Conservation (phyloP, 768 basidiomycete species). For the Naematelia aurantialba region DNA sequence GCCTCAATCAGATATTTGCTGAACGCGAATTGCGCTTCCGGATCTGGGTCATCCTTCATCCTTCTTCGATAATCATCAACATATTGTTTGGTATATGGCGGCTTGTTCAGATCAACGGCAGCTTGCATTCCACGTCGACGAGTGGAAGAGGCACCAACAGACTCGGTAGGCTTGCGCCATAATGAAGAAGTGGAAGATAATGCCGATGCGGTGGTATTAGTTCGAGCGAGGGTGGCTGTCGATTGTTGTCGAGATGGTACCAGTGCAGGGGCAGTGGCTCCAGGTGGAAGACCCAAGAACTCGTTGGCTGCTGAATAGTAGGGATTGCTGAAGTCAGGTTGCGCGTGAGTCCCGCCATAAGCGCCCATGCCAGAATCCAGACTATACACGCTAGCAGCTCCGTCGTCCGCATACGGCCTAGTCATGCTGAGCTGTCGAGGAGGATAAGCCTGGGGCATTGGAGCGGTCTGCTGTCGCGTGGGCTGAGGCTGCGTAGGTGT, state of each 20-base stretch:
- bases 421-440: conserved; percentile 18
- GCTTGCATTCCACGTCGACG: conserved; percentile 43
- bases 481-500: conserved; percentile 17
- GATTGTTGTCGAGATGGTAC: conserved; percentile 30
- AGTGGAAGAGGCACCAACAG: conserved; percentile 48
- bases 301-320: conserved; percentile 49
- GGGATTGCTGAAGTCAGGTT: conserved; percentile 44
- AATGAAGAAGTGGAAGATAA: conserved; percentile 42
- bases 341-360: conserved; percentile 24
- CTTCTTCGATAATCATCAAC: conserved; percentile 96
- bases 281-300: conserved; percentile 45
- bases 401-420: conserved; percentile 19
- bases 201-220: conserved; percentile 38
- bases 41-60: conserved; percentile 96
- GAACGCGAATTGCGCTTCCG: conserved; percentile 94
- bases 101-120: conserved; percentile 50
- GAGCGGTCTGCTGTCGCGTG: conserved; percentile 17
- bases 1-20: conserved; percentile 99
- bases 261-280: conserved; percentile 10
- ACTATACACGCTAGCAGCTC: conserved; percentile 42
- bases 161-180: conserved; percentile 40
- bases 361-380: conserved; percentile 48
- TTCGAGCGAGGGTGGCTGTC: conserved; percentile 30
- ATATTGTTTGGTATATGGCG: conserved; percentile 87
- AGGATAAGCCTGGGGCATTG: conserved; percentile 12